A percentile compares a stretch with the other conserved stretches of the same genome.
Conservation (phyloP, 2,329 filamentous ascomycete genomes). For the Paraconiothyrium sp. region DNA sequence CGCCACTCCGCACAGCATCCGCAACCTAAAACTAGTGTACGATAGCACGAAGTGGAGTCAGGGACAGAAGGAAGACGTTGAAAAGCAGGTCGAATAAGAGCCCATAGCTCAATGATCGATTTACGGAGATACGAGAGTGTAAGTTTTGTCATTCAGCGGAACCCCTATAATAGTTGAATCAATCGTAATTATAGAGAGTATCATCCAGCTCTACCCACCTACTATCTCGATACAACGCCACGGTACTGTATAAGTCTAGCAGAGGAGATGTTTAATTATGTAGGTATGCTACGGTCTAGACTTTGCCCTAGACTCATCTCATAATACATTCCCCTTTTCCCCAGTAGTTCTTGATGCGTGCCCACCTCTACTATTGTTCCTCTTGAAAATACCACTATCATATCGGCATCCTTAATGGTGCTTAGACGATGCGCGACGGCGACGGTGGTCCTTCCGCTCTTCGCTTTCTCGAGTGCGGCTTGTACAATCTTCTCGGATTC, state of each 20-base stretch:
- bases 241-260: not conserved
- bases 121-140: not conserved
- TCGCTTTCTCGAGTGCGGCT: conserved; percentile 80
- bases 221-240: not conserved
- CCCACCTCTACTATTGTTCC: conserved; percentile 85
- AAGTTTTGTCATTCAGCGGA: not conserved
- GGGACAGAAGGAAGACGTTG: not conserved
- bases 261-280: not conserved
- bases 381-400: conserved; percentile 93
- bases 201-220: no score
- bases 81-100: no score
- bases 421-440: conserved; percentile 91
- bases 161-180: no score
- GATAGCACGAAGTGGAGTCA: not conserved
- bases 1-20: not conserved
- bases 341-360: conserved; percentile 58
- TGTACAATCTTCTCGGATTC: conserved; percentile 77
- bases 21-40: not conserved
- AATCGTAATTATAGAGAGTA: no score
- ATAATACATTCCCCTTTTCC: conserved; percentile 52
- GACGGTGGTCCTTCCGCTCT: conserved; percentile 88
- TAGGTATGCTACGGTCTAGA: conserved; percentile 47
- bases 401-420: conserved; percentile 92
- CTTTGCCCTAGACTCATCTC: conserved; percentile 57
- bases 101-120: not conserved